Percentiles rank a stretch among this genome's conserved stretches.
phyloP scores from a whole-genome alignment of 805 yeast species.

The Pichia insulana region DNA sequence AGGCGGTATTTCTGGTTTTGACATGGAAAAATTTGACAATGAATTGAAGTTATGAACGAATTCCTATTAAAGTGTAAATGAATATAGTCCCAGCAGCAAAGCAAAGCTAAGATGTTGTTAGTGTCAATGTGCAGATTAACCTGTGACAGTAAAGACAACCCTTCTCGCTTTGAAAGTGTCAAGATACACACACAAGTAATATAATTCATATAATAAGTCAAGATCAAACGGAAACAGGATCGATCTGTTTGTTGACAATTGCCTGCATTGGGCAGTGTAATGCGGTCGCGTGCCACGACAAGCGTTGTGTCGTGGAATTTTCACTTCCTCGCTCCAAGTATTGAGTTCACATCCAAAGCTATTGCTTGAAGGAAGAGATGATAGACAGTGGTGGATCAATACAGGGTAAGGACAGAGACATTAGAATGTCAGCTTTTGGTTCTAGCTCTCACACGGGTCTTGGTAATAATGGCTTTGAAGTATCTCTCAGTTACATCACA shows the following conservation, averaged over 20 bases:
- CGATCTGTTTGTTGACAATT: background rate
- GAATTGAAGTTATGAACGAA: too few relatives aligned
- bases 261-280: background rate
- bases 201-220: too few relatives aligned
- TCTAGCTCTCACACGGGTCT: conserved; percentile 17
- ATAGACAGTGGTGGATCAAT: background rate
- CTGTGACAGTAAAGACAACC: too few relatives aligned
- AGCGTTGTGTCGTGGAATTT: background rate
- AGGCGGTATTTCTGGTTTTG: conserved; percentile 15
- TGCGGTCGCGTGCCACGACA: background rate
- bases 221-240: background rate
- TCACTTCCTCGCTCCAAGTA: background rate
- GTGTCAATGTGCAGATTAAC: too few relatives aligned
- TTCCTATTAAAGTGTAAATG: too few relatives aligned
- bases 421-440: conserved; percentile 8
- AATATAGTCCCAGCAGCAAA: too few relatives aligned
- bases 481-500: conserved; percentile 65
- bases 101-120: too few relatives aligned
- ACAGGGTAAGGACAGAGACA: background rate
- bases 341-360: too few relatives aligned
- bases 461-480: conserved; percentile 36
- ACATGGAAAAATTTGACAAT: too few relatives aligned
- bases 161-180: too few relatives aligned
- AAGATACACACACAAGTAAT: too few relatives aligned
- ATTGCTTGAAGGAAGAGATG: background rate